Percentiles rank a stretch among this genome's conserved stretches.
These are phyloP conservation scores for Stachybotrys echinatus DNA, from an alignment of 2,329 filamentous ascomycete species.

Conservation along the genomic window DNA sequence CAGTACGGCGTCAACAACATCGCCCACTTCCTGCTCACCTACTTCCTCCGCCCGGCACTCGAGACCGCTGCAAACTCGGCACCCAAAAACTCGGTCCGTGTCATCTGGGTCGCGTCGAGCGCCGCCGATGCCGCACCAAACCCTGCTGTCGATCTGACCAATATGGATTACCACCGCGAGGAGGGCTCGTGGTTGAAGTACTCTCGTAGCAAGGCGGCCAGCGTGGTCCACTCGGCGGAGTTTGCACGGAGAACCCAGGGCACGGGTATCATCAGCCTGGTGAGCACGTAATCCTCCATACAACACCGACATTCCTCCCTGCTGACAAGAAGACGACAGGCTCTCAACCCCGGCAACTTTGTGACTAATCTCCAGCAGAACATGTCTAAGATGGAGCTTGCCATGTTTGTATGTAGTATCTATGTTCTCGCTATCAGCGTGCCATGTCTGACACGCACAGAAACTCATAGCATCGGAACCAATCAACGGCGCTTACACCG, in stretches of 20 bases:
- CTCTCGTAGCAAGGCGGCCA: conserved; percentile 22
- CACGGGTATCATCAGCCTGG: conserved; percentile 12
- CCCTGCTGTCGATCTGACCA: conserved; percentile 13
- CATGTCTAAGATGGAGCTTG: background rate
- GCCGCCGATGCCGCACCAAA: conserved; percentile 8
- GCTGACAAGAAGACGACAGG: too few relatives aligned
- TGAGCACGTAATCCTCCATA: too few relatives aligned
- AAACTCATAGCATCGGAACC: conserved; percentile 9
- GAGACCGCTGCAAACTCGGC: conserved; percentile 22
- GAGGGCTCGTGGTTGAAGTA: conserved; percentile 12
- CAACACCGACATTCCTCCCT: too few relatives aligned
- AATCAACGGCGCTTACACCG: conserved; percentile 34
- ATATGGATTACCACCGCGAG: conserved; percentile 10
- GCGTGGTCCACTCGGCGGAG: conserved; percentile 8
- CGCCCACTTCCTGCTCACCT: conserved; percentile 34
- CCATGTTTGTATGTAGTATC: background rate
- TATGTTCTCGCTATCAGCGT: background rate
- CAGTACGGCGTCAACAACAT: conserved; percentile 36
- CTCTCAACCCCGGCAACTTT: background rate
- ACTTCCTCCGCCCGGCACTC: conserved; percentile 28
- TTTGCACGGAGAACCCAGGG: conserved; percentile 7
- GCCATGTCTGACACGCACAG: background rate
- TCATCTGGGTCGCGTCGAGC: conserved; percentile 26
- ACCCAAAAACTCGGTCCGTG: conserved; percentile 19
- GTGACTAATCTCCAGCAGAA: background rate